phyloP scores from a whole-genome alignment of 345 rosid species.

The Mercurialis annua region DNA sequence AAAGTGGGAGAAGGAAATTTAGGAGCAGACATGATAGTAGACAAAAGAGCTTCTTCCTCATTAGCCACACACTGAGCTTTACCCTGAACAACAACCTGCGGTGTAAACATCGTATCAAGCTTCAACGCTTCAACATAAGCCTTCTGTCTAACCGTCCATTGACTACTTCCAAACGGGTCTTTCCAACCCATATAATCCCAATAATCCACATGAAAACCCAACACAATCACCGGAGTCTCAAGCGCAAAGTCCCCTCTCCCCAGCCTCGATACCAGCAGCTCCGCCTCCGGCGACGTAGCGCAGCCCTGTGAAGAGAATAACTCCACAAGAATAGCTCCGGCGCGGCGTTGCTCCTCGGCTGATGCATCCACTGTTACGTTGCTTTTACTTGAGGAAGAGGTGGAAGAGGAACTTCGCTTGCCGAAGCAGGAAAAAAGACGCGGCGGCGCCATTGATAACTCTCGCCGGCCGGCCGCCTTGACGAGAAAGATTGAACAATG shows the following conservation, averaged over 20 bases:
- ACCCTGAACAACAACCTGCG: constrained; percentile 77
- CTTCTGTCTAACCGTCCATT: constrained; percentile 85
- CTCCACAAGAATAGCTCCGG: constrained; percentile 70
- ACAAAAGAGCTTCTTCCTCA: constrained; percentile 59
- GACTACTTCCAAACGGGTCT: constrained; percentile 79
- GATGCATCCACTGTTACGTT: constrained; percentile 29
- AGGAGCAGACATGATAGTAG: constrained; percentile 49
- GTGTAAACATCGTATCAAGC: constrained; percentile 88
- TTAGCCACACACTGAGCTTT: constrained; percentile 54
- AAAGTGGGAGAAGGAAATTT: constrained; percentile 64
- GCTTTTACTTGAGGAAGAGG: constrained; percentile 1
- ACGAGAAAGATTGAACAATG: constrained; percentile 1
- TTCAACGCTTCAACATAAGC: constrained; percentile 77
- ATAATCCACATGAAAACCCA: constrained; percentile 79
- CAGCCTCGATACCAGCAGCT: constrained; percentile 72
- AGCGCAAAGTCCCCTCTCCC: constrained; percentile 84
- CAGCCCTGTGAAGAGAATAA: constrained; percentile 93
- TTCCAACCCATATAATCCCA: constrained; percentile 98
- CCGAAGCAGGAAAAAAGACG: constrained; percentile 77
- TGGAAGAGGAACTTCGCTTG: constrained; percentile 7
- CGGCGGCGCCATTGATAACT: constrained; percentile 49
- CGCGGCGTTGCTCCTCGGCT: constrained; percentile 41
- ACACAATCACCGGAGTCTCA: constrained; percentile 52
- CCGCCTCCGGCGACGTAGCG: constrained; percentile 70
- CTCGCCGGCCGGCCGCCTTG: constrained; percentile 24